Evolutionary conservation across 352 stramenopile species (phyloP).

Genomic region (Pythium rishiriense): DNA sequence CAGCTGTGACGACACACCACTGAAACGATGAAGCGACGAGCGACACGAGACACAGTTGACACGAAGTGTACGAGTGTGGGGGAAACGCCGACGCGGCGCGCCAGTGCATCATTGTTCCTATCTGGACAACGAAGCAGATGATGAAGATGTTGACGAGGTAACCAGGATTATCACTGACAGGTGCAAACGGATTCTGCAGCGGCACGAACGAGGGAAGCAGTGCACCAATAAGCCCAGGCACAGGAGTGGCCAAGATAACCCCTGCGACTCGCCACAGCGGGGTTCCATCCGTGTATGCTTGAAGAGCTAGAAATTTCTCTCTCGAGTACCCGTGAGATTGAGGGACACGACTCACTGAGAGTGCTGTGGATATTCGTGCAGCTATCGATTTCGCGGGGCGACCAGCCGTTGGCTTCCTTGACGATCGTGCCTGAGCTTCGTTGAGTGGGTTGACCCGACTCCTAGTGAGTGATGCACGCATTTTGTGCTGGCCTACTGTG

Average conservation of each 20-base stretch:
- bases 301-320: constrained; percentile 3
- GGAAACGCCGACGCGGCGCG: not conserved
- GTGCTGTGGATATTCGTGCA: not conserved
- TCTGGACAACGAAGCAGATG: not conserved
- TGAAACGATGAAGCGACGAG: not conserved
- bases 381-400: not conserved
- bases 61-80: not conserved
- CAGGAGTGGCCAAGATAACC: constrained; percentile 9
- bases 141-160: constrained; percentile 2
- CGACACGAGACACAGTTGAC: not conserved
- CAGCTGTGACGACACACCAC: not conserved
- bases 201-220: constrained; percentile 1
- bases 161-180: not conserved
- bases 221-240: constrained; percentile 7
- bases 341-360: not conserved
- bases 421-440: not conserved
- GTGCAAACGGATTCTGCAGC: constrained; percentile 4
- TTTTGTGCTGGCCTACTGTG: too few species aligned
- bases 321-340: not conserved
- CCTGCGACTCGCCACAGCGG: not conserved
- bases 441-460: not conserved
- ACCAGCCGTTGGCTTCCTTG: not conserved
- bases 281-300: not conserved
- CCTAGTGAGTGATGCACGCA: not conserved
- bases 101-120: constrained; percentile 5